These are phyloP conservation scores for Sphagnum contortum DNA, from an alignment of 225 moss, liverwort and hornwort species.

Conservation along the genomic window DNA sequence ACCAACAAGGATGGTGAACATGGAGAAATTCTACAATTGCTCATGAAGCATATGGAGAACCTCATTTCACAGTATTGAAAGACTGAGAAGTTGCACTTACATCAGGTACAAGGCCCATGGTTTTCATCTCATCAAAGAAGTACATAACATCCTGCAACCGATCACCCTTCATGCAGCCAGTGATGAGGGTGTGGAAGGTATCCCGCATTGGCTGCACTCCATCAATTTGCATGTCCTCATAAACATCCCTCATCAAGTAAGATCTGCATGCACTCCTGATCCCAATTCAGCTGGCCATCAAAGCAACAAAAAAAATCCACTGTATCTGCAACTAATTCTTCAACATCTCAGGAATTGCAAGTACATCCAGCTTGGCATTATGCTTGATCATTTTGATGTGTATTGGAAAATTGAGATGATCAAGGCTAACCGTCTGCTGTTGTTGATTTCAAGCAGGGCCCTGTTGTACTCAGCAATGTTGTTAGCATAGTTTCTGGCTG, in stretches of 20 bases:
- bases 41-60: too few species aligned
- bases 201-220: constrained; percentile 57
- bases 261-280: constrained; percentile 22
- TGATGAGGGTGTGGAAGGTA: constrained; percentile 63
- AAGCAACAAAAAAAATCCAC: neutral
- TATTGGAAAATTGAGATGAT: too few species aligned
- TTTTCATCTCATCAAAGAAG: constrained; percentile 89
- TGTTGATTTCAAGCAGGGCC: constrained; percentile 20
- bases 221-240: constrained; percentile 81
- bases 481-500: constrained; percentile 29
- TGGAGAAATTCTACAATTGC: too few species aligned
- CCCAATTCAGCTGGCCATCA: too few species aligned
- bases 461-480: constrained; percentile 33
- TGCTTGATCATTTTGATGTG: too few species aligned
- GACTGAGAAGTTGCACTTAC: constrained; percentile 19
- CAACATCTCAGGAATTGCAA: neutral
- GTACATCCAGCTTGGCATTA: neutral
- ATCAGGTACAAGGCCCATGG: constrained; percentile 76
- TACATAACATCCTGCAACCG: constrained; percentile 70
- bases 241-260: constrained; percentile 66
- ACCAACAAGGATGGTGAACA: too few species aligned
- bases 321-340: neutral
- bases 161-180: constrained; percentile 46
- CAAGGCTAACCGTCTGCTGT: constrained; percentile 19
- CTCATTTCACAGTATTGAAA: neutral